phyloP scores from a whole-genome alignment of 306 rosid species.

The Cicer bijugum region DNA sequence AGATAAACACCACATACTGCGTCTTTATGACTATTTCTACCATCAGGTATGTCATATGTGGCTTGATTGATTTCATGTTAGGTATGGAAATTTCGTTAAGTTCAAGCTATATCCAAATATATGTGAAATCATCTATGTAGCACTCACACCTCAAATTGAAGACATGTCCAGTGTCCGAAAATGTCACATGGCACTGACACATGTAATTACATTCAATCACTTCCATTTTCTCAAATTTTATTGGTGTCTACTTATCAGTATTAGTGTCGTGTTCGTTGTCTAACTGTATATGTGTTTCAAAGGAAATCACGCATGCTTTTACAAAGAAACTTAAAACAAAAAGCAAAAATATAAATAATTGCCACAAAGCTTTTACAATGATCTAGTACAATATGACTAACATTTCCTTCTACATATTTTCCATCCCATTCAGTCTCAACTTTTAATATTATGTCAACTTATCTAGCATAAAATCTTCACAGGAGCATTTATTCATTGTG shows the following conservation, averaged over 20 bases:
- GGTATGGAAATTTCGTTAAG: slow-evolving; percentile 12
- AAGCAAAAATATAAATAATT: slow-evolving; percentile 21
- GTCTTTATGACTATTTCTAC: slow-evolving; percentile 96
- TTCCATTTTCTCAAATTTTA: no score
- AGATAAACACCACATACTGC: slow-evolving; percentile 75
- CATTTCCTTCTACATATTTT: slow-evolving; percentile 1
- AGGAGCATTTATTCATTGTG: slow-evolving; percentile 98
- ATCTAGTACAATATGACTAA: slow-evolving; percentile 28
- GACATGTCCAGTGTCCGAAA: no score
- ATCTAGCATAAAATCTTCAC: slow-evolving; percentile 37
- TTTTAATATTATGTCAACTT: slow-evolving; percentile 18
- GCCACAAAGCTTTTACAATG: slow-evolving; percentile 26
- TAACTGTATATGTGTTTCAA: no score
- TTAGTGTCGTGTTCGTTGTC: no score
- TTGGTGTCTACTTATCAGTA: no score
- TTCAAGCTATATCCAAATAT: slow-evolving; percentile 35
- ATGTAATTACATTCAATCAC: no score
- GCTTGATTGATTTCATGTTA: slow-evolving; percentile 27
- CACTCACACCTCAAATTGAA: no score
- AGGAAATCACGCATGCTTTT: slow-evolving; percentile 1
- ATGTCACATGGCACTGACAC: no score
- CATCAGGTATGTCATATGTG: slow-evolving; percentile 64
- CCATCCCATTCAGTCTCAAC: slow-evolving; percentile 4
- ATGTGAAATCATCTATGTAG: neutral
- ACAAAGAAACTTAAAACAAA: slow-evolving; percentile 24